phyloP scores from a whole-genome alignment of 345 rosid species.

The Bretschneidera sinensis region DNA sequence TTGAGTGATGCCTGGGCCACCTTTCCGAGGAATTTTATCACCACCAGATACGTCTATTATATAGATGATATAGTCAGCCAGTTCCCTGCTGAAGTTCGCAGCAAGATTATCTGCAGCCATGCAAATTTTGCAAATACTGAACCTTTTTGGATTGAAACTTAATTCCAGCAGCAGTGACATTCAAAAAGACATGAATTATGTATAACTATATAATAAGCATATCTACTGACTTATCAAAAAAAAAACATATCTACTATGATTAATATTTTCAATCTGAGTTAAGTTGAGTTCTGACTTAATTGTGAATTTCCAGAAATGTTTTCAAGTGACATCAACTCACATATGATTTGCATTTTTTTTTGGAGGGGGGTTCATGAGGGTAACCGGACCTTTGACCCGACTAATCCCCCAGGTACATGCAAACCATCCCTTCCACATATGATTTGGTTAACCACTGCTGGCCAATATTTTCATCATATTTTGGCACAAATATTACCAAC shows the following conservation, averaged over 20 bases:
- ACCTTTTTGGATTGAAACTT: neutral
- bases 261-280: too few species aligned
- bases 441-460: neutral
- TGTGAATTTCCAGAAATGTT: neutral
- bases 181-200: neutral
- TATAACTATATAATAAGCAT: neutral
- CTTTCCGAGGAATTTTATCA: conserved; percentile 94
- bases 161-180: neutral
- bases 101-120: conserved; percentile 77
- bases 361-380: too few species aligned
- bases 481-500: neutral
- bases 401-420: too few species aligned
- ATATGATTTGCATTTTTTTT: too few species aligned
- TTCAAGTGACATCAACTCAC: neutral
- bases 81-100: conserved; percentile 95
- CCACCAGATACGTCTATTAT: conserved; percentile 93
- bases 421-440: too few species aligned
- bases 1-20: conserved; percentile 98
- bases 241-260: too few species aligned
- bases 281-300: neutral
- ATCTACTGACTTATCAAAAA: too few species aligned
- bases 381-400: too few species aligned
- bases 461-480: neutral
- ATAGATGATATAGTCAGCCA: conserved; percentile 91
- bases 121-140: conserved; percentile 4